Evolutionary conservation across 768 basidiomycete genomes (phyloP).

Genomic region (Mycena maculata): DNA sequence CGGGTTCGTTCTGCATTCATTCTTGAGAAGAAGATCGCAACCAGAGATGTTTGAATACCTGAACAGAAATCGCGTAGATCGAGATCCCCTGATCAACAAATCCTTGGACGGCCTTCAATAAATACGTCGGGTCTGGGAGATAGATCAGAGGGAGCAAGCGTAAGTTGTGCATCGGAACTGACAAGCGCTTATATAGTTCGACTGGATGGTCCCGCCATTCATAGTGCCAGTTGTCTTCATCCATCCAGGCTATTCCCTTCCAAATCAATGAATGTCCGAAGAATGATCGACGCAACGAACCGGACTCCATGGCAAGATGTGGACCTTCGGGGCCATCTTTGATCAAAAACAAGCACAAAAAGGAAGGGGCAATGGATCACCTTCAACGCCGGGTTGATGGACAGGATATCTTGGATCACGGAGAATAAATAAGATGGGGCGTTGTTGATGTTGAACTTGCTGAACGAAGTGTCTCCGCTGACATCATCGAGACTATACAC

Average conservation of each 20-base stretch:
- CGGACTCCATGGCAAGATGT: conserved; percentile 80
- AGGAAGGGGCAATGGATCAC: conserved; percentile 26
- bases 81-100: conserved; percentile 70
- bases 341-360: too few species aligned
- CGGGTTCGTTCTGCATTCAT: conserved; percentile 56
- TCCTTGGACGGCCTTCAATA: conserved; percentile 78
- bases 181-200: conserved; percentile 54
- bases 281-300: conserved; percentile 52
- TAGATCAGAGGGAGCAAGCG: not conserved
- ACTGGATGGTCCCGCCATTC: conserved; percentile 69
- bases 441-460: conserved; percentile 66
- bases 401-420: conserved; percentile 70
- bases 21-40: not conserved
- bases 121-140: conserved; percentile 72
- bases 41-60: conserved; percentile 41
- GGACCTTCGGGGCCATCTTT: conserved; percentile 45
- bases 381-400: conserved; percentile 59
- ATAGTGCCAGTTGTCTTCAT: conserved; percentile 79
- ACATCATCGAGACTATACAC: conserved; percentile 77
- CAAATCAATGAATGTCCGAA: not conserved
- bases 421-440: conserved; percentile 74
- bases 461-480: conserved; percentile 69
- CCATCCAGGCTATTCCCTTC: conserved; percentile 73
- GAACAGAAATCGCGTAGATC: conserved; percentile 72
- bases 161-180: not conserved